Conservation (phyloP, 768 basidiomycete species). For the Hypsizygus marmoreus region DNA sequence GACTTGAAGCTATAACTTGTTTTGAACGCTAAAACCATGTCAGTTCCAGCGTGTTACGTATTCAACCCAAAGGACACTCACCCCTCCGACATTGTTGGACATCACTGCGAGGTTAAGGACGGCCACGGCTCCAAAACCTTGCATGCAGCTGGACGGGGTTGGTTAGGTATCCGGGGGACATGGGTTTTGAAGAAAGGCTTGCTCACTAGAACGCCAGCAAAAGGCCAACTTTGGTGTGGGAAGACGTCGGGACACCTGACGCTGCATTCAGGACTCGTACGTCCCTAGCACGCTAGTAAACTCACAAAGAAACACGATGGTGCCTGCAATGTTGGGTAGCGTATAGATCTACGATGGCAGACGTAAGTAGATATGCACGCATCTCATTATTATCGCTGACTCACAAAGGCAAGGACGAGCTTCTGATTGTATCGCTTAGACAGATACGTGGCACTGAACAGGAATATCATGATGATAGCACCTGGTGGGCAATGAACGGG, state of each 20-base stretch:
- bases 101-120: conserved; percentile 49
- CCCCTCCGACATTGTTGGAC: conserved; percentile 47
- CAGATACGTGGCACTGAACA: conserved; percentile 44
- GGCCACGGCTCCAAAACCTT: conserved; percentile 48
- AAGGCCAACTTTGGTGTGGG: conserved; percentile 45
- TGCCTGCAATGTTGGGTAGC: conserved; percentile 49
- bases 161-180: not conserved
- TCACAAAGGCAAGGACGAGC: conserved; percentile 44
- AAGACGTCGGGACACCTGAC: conserved; percentile 38
- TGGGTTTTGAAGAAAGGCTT: not conserved
- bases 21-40: conserved; percentile 41
- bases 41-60: not conserved
- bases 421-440: conserved; percentile 46
- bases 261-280: not conserved
- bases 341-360: conserved; percentile 38
- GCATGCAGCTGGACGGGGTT: conserved; percentile 36
- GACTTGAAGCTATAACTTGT: conserved; percentile 45
- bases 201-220: conserved; percentile 51
- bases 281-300: not conserved
- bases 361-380: not conserved
- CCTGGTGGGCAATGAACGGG: too few species aligned
- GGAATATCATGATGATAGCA: conserved; percentile 42
- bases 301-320: conserved; percentile 47
- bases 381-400: conserved; percentile 12
- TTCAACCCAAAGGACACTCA: conserved; percentile 16